Base-by-base conservation (phyloP, 805 yeast genomes). In the Nakazawaea peltata region DNA sequence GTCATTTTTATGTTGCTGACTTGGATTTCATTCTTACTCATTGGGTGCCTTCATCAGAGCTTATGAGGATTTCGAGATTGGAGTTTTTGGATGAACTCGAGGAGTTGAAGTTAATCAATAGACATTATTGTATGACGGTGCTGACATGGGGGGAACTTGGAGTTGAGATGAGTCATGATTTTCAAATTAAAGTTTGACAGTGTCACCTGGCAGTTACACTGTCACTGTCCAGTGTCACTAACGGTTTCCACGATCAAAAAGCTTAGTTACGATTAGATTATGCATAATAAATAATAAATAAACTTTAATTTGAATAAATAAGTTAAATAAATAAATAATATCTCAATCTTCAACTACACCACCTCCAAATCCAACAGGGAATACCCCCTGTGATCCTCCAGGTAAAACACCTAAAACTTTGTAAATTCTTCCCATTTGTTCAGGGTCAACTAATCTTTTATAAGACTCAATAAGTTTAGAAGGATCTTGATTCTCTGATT, bases 1-100 rank as follows among this genome's bases (percentile, higher is more conserved):
- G n/a, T n/a, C n/a, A n/a, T n/a, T n/a, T n/a, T n/a, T n/a, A 44
- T 24, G 56, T 70, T 4, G 69, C 74, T 0, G 74, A 73, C 43
- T 56, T 80, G 47, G 61, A 68, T 36, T 53, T 37, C 37, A 47
- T 61, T 11, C 51, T 54, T 50, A 44, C 42, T 14, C 34, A 49
- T 19, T 77, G 84, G 82, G 52, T 75, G 2, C 42, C 42, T 8
- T 32, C 26, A 0, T 50, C 47, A 1, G 81, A 72, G 22, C 46
- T 54, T 16, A 47, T 43, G 7, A 48, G 81, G 21, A 66, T 81
- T 1, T 61, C 65, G 37, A 43, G 56, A 16, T 60, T 82, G 26
- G 92, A 83, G 51, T 57, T 81, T 44, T 61, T 83, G 15, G 94
- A 82, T 52, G 94, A 82, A 51, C 53, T 79, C 4, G 94, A 82